These are phyloP conservation scores for Candida parachauliodes DNA, from an alignment of 805 yeast genomes.

Conservation along the genomic window DNA sequence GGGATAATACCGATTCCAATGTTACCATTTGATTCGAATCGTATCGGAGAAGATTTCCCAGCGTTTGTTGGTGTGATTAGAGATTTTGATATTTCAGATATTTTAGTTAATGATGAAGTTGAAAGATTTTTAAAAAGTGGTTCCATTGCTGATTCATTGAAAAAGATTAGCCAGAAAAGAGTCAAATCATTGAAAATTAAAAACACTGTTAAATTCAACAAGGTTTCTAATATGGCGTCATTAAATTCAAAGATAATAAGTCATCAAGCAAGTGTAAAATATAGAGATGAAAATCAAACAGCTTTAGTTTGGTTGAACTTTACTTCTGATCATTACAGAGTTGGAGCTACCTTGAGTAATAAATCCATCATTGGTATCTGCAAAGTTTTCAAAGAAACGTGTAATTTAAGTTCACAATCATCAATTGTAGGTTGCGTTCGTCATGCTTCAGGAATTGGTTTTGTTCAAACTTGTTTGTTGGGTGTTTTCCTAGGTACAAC, in stretches of 20 bases:
- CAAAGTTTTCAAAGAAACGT: constrained; percentile 87
- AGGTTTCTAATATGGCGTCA: constrained; percentile 33
- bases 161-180: constrained; percentile 37
- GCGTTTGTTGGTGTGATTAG: constrained; percentile 62
- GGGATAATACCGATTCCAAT: constrained; percentile 79
- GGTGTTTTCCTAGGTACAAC: constrained; percentile 87
- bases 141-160: constrained; percentile 56
- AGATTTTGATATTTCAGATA: constrained; percentile 66
- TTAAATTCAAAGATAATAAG: constrained; percentile 43
- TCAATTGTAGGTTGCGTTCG: constrained; percentile 85
- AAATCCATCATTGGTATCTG: constrained; percentile 70
- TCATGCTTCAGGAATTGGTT: constrained; percentile 82
- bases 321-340: constrained; percentile 67
- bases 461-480: constrained; percentile 74
- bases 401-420: constrained; percentile 68
- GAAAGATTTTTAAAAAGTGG: constrained; percentile 69
- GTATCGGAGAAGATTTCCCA: constrained; percentile 70
- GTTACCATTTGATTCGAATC: constrained; percentile 61
- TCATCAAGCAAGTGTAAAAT: constrained; percentile 38
- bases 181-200: constrained; percentile 49
- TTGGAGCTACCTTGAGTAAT: constrained; percentile 58
- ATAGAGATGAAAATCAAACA: constrained; percentile 39
- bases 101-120: constrained; percentile 75
- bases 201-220: constrained; percentile 61
- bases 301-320: constrained; percentile 67